Conservation (phyloP, 768 basidiomycete genomes). For the Trametes cingulata region DNA sequence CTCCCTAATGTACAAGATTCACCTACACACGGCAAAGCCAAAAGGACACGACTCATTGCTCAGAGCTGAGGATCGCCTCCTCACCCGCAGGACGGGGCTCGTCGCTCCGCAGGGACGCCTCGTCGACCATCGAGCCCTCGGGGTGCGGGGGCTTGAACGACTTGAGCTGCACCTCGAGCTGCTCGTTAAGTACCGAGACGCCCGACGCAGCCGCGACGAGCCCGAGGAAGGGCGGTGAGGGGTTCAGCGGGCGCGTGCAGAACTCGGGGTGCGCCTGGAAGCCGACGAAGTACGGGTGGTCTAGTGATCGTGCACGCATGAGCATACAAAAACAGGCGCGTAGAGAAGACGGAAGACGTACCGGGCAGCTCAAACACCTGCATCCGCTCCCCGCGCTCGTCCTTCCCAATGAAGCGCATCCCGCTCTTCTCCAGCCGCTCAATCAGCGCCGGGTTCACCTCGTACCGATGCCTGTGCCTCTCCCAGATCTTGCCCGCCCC, state of each 20-base stretch:
- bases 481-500: conserved; percentile 87
- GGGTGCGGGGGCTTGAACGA: conserved; percentile 77
- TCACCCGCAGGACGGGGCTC: conserved; percentile 26
- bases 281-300: conserved; percentile 92
- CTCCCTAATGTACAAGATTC: too few relatives aligned
- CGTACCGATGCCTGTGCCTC: conserved; percentile 93
- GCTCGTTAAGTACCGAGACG: conserved; percentile 58
- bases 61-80: conserved; percentile 25
- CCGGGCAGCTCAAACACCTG: conserved; percentile 88
- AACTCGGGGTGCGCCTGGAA: conserved; percentile 98
- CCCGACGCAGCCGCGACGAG: conserved; percentile 83
- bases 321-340: background rate
- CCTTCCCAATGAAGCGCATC: conserved; percentile 81
- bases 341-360: conserved; percentile 38
- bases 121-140: conserved; percentile 69
- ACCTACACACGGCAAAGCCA: too few relatives aligned
- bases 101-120: conserved; percentile 47
- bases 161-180: conserved; percentile 63
- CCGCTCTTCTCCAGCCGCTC: conserved; percentile 69
- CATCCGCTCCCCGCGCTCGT: conserved; percentile 97
- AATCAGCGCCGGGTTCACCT: conserved; percentile 91
- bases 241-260: conserved; percentile 96
- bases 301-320: conserved; percentile 42
- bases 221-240: conserved; percentile 95
- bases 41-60: conserved; percentile 16